These are phyloP conservation scores for Cadophora luteo-olivacea DNA, from an alignment of 2,329 filamentous ascomycete species.

Conservation along the genomic window DNA sequence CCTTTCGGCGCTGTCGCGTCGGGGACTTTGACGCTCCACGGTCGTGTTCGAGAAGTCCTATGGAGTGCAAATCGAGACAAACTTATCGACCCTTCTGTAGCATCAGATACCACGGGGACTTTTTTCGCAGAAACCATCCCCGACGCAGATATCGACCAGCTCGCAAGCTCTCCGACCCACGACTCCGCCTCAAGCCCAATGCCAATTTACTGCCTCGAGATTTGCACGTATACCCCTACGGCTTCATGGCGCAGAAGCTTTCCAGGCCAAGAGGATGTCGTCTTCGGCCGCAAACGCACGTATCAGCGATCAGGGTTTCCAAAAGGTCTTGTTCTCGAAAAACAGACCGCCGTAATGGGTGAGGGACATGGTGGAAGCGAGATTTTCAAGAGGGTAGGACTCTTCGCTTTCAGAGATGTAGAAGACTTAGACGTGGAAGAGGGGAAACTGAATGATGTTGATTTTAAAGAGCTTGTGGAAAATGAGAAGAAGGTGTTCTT, in stretches of 20 bases:
- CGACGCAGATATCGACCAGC: background rate
- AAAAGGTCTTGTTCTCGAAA: background rate
- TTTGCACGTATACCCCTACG: background rate
- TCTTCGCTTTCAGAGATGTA: background rate
- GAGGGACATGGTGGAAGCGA: background rate
- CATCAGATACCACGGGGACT: background rate
- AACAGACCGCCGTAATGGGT: background rate
- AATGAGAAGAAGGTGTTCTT: conserved; percentile 1
- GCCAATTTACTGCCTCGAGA: background rate
- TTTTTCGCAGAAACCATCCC: background rate
- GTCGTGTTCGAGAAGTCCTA: too few species aligned
- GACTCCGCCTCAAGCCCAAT: background rate
- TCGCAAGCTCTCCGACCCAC: too few species aligned
- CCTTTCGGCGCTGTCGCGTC: too few species aligned
- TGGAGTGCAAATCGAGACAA: too few species aligned
- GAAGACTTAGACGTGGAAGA: background rate
- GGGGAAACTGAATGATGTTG: background rate
- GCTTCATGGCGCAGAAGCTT: background rate
- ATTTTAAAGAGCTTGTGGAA: background rate
- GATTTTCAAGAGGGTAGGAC: background rate
- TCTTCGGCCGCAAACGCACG: background rate
- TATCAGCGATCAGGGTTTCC: background rate
- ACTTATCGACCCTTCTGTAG: background rate
- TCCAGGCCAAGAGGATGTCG: background rate
- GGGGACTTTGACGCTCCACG: too few species aligned